Evolutionary conservation across 441 rosid genomes (phyloP), one percentile per base, ranked within the genome.

Genomic region (Theobroma grandiflorum): DNA sequence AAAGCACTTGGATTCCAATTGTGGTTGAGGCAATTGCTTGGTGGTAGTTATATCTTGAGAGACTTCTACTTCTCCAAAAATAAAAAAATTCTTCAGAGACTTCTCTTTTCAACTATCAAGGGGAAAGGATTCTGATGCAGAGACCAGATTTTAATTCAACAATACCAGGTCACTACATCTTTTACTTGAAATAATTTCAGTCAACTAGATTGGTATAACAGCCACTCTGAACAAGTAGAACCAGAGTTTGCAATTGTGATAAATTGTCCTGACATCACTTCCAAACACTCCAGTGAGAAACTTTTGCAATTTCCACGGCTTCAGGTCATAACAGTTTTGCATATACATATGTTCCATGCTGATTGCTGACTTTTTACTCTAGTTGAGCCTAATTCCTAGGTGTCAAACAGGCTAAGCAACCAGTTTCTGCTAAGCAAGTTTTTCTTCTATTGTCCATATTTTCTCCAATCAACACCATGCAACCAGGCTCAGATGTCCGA

Each of bases 241-340:
- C 1, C 43, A 4, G 43, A 40, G 43, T 7, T 7, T 40, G 43
- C 1, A 40, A 40, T 5, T 40, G 6, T 49, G 52, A 49, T 49
- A 15, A 49, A 49, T 10, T 8, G 52, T 49, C 52, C 4, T 31
- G 40, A 37, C 3, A 9, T 37, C 10, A 40, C 45, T 35, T 64
- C 22, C 43, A 64, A 16, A 35, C 15, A 4, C 15, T 35, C 45
- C 68, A 64, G 70, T 50, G 2, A 37, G 37, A 15, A 64, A 2
- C 70, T 65, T 65, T 65, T 18, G 22, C 70, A 40, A 40, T 65
- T 65, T 18, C 49, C 70, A 38, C 18, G 49, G 70, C 50, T 9
- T 66, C 11, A 18, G 71, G 49, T 38, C 71, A n/a, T 57, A 20
- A n/a, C 43, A n/a, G 50, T 40, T 38, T 3, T n/a, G 18, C 31